A percentile compares a stretch with the other conserved stretches of the same genome.
These are phyloP conservation scores for Lentinula aciculospora DNA, from an alignment of 768 basidiomycete species.

Conservation along the genomic window DNA sequence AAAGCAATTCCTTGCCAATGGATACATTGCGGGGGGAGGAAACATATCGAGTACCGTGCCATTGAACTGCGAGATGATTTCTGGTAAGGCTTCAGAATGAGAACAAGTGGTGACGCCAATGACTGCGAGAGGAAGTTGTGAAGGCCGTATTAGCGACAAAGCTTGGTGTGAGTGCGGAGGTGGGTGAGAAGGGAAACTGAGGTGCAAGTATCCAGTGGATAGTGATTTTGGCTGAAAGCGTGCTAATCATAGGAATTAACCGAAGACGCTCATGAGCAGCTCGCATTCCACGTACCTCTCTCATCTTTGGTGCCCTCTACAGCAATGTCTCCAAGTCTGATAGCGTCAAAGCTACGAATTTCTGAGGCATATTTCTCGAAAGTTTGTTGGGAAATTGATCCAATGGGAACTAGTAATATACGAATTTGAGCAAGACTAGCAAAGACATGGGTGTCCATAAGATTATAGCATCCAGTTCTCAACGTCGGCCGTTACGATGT, in stretches of 20 bases:
- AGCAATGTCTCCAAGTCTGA: constrained; percentile 81
- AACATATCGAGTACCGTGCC: constrained; percentile 59
- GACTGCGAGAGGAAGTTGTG: constrained; percentile 80
- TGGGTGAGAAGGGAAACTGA: constrained; percentile 74
- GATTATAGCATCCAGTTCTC: neutral
- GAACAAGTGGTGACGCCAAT: constrained; percentile 80
- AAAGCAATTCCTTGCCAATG: constrained; percentile 77
- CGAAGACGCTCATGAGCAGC: constrained; percentile 9
- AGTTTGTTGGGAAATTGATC: constrained; percentile 57
- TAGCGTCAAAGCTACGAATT: constrained; percentile 64
- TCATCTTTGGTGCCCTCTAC: constrained; percentile 66
- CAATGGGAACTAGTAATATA: constrained; percentile 84
- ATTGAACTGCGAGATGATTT: constrained; percentile 63
- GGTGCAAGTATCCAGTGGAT: constrained; percentile 76
- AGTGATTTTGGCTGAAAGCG: constrained; percentile 78
- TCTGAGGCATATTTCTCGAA: constrained; percentile 75
- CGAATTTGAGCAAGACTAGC: constrained; percentile 82
- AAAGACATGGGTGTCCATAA: constrained; percentile 69
- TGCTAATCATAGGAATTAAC: constrained; percentile 31
- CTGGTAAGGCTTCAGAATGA: constrained; percentile 43
- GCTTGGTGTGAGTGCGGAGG: constrained; percentile 61
- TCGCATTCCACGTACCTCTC: constrained; percentile 42
- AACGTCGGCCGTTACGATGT: no score
- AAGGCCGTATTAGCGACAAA: constrained; percentile 70
- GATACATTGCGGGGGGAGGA: constrained; percentile 61